Evolutionary conservation across 495 filamentous ascomycete species (phyloP).

Genomic region (Talaromyces liani): DNA sequence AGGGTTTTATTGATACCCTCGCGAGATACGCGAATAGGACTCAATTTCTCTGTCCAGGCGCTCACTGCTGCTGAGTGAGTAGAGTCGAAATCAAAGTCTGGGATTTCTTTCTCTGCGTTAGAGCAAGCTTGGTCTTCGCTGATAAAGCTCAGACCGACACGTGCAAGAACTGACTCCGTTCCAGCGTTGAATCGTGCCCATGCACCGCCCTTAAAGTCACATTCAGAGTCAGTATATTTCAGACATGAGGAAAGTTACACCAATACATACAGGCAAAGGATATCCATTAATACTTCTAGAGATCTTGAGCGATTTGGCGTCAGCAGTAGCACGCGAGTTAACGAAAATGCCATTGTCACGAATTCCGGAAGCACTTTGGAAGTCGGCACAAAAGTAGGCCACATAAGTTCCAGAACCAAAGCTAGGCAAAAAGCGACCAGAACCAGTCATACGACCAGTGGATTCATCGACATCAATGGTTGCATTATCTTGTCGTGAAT

Average conservation of each 20-base stretch:
- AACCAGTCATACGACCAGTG: constrained; percentile 62
- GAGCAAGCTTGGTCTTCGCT: constrained; percentile 55
- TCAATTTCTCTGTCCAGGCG: constrained; percentile 47
- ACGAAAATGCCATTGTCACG: constrained; percentile 37
- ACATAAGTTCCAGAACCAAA: constrained; percentile 56
- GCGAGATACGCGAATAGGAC: constrained; percentile 38
- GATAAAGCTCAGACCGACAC: constrained; percentile 67
- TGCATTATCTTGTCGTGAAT: constrained; percentile 58
- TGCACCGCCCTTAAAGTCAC: constrained; percentile 43
- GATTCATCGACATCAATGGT: constrained; percentile 48
- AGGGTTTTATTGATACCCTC: constrained; percentile 47
- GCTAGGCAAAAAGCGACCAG: constrained; percentile 59
- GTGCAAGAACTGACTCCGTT: constrained; percentile 42
- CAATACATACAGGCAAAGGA: constrained; percentile 47
- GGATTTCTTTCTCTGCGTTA: constrained; percentile 55
- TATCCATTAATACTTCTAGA: constrained; percentile 64
- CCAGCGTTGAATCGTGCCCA: constrained; percentile 53
- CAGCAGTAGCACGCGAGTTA: constrained; percentile 30
- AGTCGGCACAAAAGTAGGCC: constrained; percentile 64
- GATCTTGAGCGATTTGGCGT: constrained; percentile 51
- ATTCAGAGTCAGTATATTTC: neutral
- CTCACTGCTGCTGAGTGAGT: constrained; percentile 33
- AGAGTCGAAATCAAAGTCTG: constrained; percentile 37
- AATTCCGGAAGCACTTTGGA: constrained; percentile 41
- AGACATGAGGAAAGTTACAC: neutral